phyloP scores from a whole-genome alignment of 1,284 basidiomycete species.

The Ganoderma sinense region DNA sequence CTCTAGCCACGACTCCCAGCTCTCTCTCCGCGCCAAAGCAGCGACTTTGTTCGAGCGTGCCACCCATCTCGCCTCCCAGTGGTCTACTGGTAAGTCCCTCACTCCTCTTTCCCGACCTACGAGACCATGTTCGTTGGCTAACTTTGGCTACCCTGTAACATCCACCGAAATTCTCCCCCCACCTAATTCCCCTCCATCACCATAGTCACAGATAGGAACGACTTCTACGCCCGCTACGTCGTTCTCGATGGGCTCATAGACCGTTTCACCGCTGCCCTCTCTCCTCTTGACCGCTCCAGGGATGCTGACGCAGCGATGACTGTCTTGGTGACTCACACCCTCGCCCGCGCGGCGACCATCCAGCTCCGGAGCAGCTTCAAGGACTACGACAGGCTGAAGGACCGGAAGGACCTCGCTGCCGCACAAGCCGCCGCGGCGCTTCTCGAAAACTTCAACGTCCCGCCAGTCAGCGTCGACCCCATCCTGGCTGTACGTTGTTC shows the following conservation, averaged over 20 bases:
- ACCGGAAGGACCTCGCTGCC: constrained; percentile 32
- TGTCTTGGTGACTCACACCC: constrained; percentile 35
- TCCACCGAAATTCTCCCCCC: neutral
- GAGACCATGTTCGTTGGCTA: neutral
- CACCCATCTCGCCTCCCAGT: constrained; percentile 36
- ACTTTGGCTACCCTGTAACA: neutral
- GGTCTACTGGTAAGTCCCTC: constrained; percentile 32
- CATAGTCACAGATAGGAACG: constrained; percentile 29
- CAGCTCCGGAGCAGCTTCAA: constrained; percentile 36
- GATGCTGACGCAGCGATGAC: constrained; percentile 29
- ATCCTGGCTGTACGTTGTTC: constrained; percentile 36
- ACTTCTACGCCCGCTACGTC: constrained; percentile 33
- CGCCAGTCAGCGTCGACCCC: constrained; percentile 32
- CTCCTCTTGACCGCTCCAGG: constrained; percentile 24
- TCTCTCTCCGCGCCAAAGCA: constrained; percentile 46
- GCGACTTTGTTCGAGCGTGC: constrained; percentile 47
- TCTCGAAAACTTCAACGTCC: constrained; percentile 28
- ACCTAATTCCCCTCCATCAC: neutral
- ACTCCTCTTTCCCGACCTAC: neutral
- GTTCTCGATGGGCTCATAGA: constrained; percentile 34
- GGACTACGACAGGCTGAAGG: constrained; percentile 26
- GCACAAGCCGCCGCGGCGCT: constrained; percentile 30
- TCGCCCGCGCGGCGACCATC: constrained; percentile 36
- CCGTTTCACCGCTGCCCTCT: constrained; percentile 33
- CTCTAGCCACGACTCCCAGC: constrained; percentile 30